phyloP scores from a whole-genome alignment of 805 yeast species.

The Yarrowia sp. region DNA sequence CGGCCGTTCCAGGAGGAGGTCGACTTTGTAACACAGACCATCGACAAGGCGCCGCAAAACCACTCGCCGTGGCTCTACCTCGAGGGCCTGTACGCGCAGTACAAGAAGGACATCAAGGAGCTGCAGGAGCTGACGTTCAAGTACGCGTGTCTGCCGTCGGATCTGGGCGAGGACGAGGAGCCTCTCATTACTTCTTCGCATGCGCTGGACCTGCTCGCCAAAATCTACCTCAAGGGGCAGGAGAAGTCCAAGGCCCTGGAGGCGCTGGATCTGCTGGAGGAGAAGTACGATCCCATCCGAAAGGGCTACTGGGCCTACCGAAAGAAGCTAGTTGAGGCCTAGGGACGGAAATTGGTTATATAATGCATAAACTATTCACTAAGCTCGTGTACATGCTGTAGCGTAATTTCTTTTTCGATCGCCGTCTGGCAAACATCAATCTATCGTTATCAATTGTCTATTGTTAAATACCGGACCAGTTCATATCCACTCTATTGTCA shows the following conservation, averaged over 20 bases:
- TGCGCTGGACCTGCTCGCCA: slow-evolving; percentile 64
- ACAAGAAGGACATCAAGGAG: slow-evolving; percentile 38
- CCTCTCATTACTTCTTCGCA: slow-evolving; percentile 49
- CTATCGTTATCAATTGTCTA: not conserved
- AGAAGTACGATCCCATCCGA: slow-evolving; percentile 59
- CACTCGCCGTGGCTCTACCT: slow-evolving; percentile 85
- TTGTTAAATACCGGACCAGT: not conserved
- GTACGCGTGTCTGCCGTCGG: slow-evolving; percentile 41
- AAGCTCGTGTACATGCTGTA: too few species aligned
- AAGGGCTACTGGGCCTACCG: slow-evolving; percentile 59
- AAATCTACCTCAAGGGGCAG: slow-evolving; percentile 44
- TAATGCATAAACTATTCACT: slow-evolving; percentile 5
- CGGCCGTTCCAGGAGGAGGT: slow-evolving; percentile 46
- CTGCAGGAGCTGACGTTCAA: slow-evolving; percentile 48
- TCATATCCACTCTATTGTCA: not conserved
- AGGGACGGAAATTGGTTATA: not conserved
- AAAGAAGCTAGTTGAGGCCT: slow-evolving; percentile 30
- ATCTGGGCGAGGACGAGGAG: slow-evolving; percentile 30
- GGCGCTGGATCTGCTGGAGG: slow-evolving; percentile 53
- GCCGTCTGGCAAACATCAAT: not conserved
- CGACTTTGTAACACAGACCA: slow-evolving; percentile 49
- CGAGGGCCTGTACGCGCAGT: slow-evolving; percentile 50
- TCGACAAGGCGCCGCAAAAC: slow-evolving; percentile 70
- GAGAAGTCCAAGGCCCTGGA: slow-evolving; percentile 41
- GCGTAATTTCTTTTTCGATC: too few species aligned